Conservation (phyloP, 108 stramenopile genomes). For the Conticribra guillardii region DNA sequence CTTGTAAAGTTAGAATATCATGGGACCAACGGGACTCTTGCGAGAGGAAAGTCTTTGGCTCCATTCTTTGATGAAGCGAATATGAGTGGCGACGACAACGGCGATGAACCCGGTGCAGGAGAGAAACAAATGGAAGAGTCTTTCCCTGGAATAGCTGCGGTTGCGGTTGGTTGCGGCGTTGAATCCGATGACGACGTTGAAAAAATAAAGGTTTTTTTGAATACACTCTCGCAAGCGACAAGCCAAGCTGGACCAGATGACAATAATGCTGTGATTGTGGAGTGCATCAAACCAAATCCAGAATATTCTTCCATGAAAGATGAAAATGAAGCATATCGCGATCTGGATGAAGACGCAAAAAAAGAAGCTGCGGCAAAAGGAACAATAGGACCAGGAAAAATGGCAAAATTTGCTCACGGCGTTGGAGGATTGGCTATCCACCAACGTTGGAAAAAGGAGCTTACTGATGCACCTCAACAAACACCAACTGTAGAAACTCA, state of each 20-base stretch:
- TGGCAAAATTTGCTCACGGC: slow-evolving; percentile 60
- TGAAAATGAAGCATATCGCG: slow-evolving; percentile 72
- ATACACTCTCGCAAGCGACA: slow-evolving; percentile 30
- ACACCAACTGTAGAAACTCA: no score
- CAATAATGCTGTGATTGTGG: slow-evolving; percentile 16
- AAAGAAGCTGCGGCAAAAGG: slow-evolving; percentile 34
- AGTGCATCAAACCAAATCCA: slow-evolving; percentile 58
- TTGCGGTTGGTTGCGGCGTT: slow-evolving; percentile 60
- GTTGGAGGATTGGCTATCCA: slow-evolving; percentile 34
- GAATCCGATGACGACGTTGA: slow-evolving; percentile 55
- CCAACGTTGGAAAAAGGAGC: slow-evolving; percentile 33
- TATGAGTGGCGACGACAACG: slow-evolving; percentile 8
- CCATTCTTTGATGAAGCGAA: slow-evolving; percentile 53
- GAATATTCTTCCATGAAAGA: slow-evolving; percentile 64
- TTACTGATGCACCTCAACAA: background rate
- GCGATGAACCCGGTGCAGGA: background rate
- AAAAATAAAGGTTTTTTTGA: slow-evolving; percentile 57
- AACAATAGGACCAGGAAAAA: slow-evolving; percentile 79
- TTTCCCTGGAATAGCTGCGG: slow-evolving; percentile 51
- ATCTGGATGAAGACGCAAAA: slow-evolving; percentile 52
- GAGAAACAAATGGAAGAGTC: background rate
- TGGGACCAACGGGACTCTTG: slow-evolving; percentile 55
- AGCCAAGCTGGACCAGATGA: background rate
- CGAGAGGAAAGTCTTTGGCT: slow-evolving; percentile 58
- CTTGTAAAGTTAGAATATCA: slow-evolving; percentile 67